A percentile compares a stretch with the other conserved stretches of the same genome.
Evolutionary conservation across 2,329 filamentous ascomycete genomes (phyloP).

Genomic region (Neurospora crassa): DNA sequence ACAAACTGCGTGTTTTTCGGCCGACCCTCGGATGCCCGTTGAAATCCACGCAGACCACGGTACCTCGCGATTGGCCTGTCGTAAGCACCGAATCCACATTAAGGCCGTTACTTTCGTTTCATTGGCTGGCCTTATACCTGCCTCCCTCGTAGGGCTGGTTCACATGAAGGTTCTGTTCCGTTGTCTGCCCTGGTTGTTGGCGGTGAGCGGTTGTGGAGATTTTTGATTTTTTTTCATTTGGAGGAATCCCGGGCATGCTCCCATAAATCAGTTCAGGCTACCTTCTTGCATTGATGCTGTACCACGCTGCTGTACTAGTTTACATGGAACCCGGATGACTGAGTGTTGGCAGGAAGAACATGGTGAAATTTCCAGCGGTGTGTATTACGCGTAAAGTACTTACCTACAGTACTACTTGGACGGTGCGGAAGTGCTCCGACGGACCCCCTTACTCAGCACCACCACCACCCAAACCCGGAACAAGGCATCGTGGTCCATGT

Average conservation of each 20-base stretch:
- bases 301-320: neutral
- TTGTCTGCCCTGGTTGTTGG: neutral
- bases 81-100: neutral
- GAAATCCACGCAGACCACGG: neutral
- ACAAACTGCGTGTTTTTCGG: neutral
- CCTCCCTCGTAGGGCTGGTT: neutral
- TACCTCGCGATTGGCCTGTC: neutral
- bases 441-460: neutral
- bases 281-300: neutral
- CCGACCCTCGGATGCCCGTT: neutral
- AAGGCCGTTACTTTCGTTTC: neutral
- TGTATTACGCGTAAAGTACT: neutral
- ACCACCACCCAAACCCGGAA: neutral
- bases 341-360: neutral
- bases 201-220: neutral
- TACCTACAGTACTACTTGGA: neutral
- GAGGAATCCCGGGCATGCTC: too few species aligned
- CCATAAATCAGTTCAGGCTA: neutral
- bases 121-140: neutral
- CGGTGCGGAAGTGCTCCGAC: neutral
- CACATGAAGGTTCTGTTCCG: neutral
- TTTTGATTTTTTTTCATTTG: neutral
- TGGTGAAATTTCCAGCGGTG: neutral
- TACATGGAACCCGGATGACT: neutral
- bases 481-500: neutral